Percentiles rank a stretch among this genome's conserved stretches.
These are phyloP conservation scores for Russula vinacea DNA, from an alignment of 768 basidiomycete species.

Conservation along the genomic window DNA sequence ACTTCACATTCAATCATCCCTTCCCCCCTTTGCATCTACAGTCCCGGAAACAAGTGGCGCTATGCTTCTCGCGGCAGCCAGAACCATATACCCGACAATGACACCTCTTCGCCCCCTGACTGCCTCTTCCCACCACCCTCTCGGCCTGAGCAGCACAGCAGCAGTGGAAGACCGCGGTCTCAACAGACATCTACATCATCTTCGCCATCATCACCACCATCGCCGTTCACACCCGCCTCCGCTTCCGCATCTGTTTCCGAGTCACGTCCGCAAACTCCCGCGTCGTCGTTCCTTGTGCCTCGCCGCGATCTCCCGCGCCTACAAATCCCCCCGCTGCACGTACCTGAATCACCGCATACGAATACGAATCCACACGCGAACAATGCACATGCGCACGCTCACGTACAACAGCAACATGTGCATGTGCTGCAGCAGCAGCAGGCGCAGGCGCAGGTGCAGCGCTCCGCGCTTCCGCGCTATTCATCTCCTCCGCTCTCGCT, in stretches of 20 bases:
- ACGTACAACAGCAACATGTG: not conserved
- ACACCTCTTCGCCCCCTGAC: not conserved
- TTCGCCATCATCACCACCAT: not conserved
- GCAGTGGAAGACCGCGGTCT: not conserved
- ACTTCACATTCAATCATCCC: constrained; percentile 23
- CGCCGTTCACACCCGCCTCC: not conserved
- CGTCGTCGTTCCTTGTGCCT: constrained; percentile 16
- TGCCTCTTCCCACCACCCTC: not conserved
- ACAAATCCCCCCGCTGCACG: constrained; percentile 22
- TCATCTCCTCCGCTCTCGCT: constrained; percentile 2
- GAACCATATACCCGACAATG: not conserved
- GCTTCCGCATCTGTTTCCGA: constrained; percentile 2
- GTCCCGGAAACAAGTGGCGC: constrained; percentile 9
- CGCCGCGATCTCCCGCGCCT: constrained; percentile 21
- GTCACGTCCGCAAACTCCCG: constrained; percentile 16
- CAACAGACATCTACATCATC: not conserved
- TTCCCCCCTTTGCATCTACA: constrained; percentile 23
- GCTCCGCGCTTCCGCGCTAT: not conserved
- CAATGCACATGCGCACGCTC: not conserved
- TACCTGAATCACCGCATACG: constrained; percentile 17
- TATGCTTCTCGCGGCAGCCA: not conserved
- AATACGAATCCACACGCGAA: not conserved
- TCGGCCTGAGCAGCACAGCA: not conserved
- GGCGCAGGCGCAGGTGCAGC: not conserved
- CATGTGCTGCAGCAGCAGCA: not conserved